Percentiles rank a stretch among this genome's conserved stretches.
Evolutionary conservation across 2,329 filamentous ascomycete species (phyloP).

Genomic region (Colletotrichum sp.): DNA sequence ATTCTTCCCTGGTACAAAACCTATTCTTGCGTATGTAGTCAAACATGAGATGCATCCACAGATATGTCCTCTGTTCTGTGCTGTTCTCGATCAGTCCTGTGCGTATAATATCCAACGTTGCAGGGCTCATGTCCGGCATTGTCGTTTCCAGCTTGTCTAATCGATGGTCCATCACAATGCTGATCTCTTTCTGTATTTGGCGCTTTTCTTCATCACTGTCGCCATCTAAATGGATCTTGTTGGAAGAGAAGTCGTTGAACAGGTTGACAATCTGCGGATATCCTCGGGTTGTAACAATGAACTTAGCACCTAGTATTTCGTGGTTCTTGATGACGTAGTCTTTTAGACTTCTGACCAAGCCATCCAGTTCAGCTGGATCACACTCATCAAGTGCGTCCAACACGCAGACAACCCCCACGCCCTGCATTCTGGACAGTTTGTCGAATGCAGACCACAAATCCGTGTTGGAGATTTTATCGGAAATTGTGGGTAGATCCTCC

Average conservation of each 20-base stretch:
- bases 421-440: not conserved
- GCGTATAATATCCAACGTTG: not conserved
- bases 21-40: not conserved
- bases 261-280: not conserved
- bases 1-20: not conserved
- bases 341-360: not conserved
- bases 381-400: not conserved
- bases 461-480: not conserved
- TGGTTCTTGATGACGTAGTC: fast-evolving
- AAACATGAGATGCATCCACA: not conserved
- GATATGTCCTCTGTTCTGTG: not conserved
- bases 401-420: not conserved
- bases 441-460: not conserved
- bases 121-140: not conserved
- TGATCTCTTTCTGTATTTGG: not conserved
- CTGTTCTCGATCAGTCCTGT: not conserved
- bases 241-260: not conserved
- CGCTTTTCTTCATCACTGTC: not conserved
- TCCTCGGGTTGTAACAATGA: not conserved
- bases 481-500: fast-evolving
- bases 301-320: not conserved
- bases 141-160: not conserved
- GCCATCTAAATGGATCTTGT: not conserved
- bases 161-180: not conserved
- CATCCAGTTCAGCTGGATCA: not conserved